phyloP scores from a whole-genome alignment of 805 yeast genomes.

The Wickerhamomyces strasburgensis region DNA sequence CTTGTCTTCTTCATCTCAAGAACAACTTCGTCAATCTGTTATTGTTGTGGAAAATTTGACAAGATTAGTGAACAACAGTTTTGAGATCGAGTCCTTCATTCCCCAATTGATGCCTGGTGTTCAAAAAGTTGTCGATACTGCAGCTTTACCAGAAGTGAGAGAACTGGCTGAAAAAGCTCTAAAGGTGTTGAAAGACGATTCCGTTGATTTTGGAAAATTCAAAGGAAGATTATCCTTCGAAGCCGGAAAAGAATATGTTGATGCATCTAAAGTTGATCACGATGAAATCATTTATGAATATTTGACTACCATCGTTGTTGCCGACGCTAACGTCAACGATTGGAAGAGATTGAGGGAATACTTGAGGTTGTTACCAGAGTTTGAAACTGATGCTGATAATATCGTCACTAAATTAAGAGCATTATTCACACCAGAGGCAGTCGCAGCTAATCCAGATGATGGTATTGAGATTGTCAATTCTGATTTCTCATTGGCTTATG shows the following conservation, averaged over 20 bases:
- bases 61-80: constrained; percentile 86
- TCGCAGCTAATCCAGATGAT: constrained; percentile 60
- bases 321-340: constrained; percentile 68
- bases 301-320: constrained; percentile 46
- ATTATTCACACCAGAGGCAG: constrained; percentile 49
- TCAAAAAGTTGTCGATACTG: constrained; percentile 79
- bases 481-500: constrained; percentile 93
- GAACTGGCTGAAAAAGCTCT: constrained; percentile 86
- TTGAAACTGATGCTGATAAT: constrained; percentile 36
- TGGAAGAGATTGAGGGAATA: constrained; percentile 61
- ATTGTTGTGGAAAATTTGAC: constrained; percentile 94
- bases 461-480: constrained; percentile 92
- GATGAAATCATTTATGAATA: constrained; percentile 42
- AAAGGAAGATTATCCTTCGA: constrained; percentile 65
- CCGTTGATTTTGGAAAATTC: constrained; percentile 64
- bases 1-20: constrained; percentile 82
- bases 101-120: constrained; percentile 91
- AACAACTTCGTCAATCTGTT: constrained; percentile 93
- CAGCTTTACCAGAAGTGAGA: constrained; percentile 95
- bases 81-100: constrained; percentile 83
- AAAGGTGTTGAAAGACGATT: constrained; percentile 76
- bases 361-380: constrained; percentile 36
- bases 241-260: constrained; percentile 44
- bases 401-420: constrained; percentile 45
- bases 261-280: constrained; percentile 26